phyloP scores from a whole-genome alignment of 106 monocot genomes.

The Triglochin maritima region DNA sequence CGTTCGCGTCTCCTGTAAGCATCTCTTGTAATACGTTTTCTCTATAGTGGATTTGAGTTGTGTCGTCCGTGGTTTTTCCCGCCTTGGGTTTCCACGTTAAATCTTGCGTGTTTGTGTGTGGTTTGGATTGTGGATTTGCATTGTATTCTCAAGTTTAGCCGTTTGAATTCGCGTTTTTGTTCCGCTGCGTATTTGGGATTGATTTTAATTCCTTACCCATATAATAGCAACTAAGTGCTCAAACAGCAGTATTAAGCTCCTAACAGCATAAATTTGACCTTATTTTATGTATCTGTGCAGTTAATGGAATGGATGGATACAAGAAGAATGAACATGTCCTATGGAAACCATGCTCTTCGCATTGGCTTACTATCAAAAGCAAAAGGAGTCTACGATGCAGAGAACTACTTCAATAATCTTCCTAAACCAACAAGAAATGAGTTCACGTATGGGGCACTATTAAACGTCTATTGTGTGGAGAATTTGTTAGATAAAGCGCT shows the following conservation, averaged over 20 bases:
- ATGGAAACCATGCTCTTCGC: conserved; percentile 35
- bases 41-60: too few relatives aligned
- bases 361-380: conserved; percentile 49
- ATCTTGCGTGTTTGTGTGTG: too few relatives aligned
- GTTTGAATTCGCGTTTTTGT: too few relatives aligned
- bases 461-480: conserved; percentile 22
- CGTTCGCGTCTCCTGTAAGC: too few relatives aligned
- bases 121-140: too few relatives aligned
- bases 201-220: too few relatives aligned
- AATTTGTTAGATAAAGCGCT: conserved; percentile 37
- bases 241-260: neutral
- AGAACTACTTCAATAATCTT: conserved; percentile 40
- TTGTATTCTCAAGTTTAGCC: too few relatives aligned
- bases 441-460: conserved; percentile 38
- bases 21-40: too few relatives aligned
- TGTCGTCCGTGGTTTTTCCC: too few relatives aligned
- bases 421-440: conserved; percentile 28
- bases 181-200: too few relatives aligned
- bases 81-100: too few relatives aligned
- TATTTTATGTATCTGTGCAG: conserved; percentile 8
- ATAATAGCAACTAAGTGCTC: neutral
- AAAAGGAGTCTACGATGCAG: conserved; percentile 37
- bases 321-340: conserved; percentile 21
- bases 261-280: neutral
- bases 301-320: conserved; percentile 61